phyloP scores from a whole-genome alignment of 805 yeast genomes.

The Wickerhamomyces kurtzmanii region DNA sequence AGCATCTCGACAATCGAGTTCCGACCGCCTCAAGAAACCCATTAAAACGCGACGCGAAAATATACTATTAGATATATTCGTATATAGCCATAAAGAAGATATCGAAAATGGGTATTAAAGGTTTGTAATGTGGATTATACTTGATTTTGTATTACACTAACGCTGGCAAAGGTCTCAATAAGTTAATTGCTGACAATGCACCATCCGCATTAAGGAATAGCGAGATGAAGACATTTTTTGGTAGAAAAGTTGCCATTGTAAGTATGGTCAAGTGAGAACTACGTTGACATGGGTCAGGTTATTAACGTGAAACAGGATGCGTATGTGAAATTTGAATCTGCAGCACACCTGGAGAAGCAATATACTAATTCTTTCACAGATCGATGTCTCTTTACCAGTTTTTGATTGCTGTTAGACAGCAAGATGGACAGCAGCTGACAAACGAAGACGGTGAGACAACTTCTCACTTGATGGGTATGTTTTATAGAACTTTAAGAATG shows the following conservation, averaged over 20 bases:
- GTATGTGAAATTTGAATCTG: too few relatives aligned
- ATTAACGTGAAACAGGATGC: background rate
- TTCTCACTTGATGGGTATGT: slow-evolving; percentile 93
- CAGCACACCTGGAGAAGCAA: too few relatives aligned
- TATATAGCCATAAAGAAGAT: too few relatives aligned
- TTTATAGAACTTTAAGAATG: slow-evolving; percentile 84
- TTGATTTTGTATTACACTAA: background rate
- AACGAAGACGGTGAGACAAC: slow-evolving; percentile 87
- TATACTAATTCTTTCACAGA: background rate
- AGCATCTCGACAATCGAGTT: too few relatives aligned
- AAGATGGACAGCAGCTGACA: slow-evolving; percentile 89
- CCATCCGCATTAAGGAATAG: slow-evolving; percentile 69
- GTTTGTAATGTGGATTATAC: slow-evolving; percentile 16
- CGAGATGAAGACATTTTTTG: slow-evolving; percentile 81
- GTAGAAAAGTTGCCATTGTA: slow-evolving; percentile 92
- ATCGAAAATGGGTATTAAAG: slow-evolving; percentile 45
- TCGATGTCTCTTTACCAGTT: slow-evolving; percentile 97
- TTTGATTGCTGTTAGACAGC: slow-evolving; percentile 91
- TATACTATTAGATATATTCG: too few relatives aligned
- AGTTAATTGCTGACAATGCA: slow-evolving; percentile 81
- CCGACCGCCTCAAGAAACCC: too few relatives aligned
- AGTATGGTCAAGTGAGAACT: slow-evolving; percentile 3
- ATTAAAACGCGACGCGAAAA: too few relatives aligned
- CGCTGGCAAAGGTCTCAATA: slow-evolving; percentile 56
- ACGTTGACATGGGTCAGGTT: slow-evolving; percentile 1